Base-by-base conservation (phyloP, 495 filamentous ascomycete genomes). In the Penicillium steckii region DNA sequence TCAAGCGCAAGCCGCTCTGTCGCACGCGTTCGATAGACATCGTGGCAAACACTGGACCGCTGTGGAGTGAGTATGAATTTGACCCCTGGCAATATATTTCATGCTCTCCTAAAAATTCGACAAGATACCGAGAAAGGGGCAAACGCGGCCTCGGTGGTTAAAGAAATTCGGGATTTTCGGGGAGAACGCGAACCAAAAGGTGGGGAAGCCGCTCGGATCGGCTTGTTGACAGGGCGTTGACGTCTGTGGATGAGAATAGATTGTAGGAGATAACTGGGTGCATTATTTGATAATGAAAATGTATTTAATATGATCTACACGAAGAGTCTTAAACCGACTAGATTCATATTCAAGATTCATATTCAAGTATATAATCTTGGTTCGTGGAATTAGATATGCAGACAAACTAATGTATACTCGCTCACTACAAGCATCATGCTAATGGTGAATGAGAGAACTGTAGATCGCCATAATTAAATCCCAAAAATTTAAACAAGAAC, bases 1-100 rank as follows among this genome's bases (percentile, higher is more conserved):
- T 71, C 48, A 72, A 53, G 48, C 62, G 54, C 70, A 71, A 8
- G 9, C 8, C 38, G 38, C 38, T 41, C 38, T 41, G 38, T 3
- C 38, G 38, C 12, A 41, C 18, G 9, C 38, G 18, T 41, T 41
- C 38, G 38, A 41, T 41, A 4, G 38, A 41, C 38, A 41, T 41
- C 18, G 9, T 32, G 22, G 17, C 15, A 24, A 19, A 8, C 18
- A 24, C 8, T 41, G 6, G 38, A 8, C 12, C 1, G 38, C 23
- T 2, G 5, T 4, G 5, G 38, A 21, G 8, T 21, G 21, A 19
- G 18, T 15, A 15, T 15, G n/a, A 13, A 13, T 32, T 1, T 32
- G 29, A 3, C 29, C n/a, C 8, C 9, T n/a, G 3, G 29, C n/a
- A 9, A 32, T 12, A 13, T 0, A 13, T n/a, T n/a, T n/a, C n/a